These are phyloP conservation scores for Skeletonema potamos DNA, from an alignment of 108 stramenopile species.

Conservation along the genomic window DNA sequence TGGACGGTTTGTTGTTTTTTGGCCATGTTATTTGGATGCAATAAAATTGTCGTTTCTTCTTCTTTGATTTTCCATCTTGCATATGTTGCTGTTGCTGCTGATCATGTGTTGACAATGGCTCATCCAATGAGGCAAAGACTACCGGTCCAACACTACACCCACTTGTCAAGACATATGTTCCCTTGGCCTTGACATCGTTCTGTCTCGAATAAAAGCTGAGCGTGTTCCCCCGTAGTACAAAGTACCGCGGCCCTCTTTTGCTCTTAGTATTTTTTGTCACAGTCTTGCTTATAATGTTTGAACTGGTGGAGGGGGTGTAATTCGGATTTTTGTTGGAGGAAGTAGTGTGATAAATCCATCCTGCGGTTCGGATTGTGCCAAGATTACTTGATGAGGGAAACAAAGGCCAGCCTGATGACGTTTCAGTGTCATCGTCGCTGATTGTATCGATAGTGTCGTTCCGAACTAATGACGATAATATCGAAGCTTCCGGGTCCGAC, in stretches of 20 bases:
- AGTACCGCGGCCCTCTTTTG: constrained; percentile 32
- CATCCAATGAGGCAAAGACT: constrained; percentile 28
- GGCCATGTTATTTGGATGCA: constrained; percentile 43
- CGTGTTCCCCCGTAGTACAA: constrained; percentile 35
- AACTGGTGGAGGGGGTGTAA: not conserved
- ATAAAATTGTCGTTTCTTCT: constrained; percentile 38
- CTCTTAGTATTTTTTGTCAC: constrained; percentile 22
- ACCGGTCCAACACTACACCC: constrained; percentile 42
- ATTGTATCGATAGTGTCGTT: constrained; percentile 7
- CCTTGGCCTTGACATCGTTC: constrained; percentile 51
- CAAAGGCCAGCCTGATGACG: constrained; percentile 3
- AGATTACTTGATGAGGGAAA: not conserved
- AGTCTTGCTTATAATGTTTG: constrained; percentile 3
- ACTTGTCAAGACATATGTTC: constrained; percentile 40
- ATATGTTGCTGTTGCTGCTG: constrained; percentile 11
- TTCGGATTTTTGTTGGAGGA: constrained; percentile 4
- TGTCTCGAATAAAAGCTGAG: constrained; percentile 40
- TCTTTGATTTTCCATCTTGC: constrained; percentile 27
- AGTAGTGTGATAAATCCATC: constrained; percentile 36
- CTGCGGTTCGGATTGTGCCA: constrained; percentile 27
- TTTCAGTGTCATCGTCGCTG: constrained; percentile 28
- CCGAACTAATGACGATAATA: not conserved
- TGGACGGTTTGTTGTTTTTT: constrained; percentile 33
- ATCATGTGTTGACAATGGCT: not conserved
- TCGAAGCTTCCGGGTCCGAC: not conserved